Percentiles rank a stretch among this genome's conserved stretches.
Conservation (phyloP, 2,329 filamentous ascomycete species). For the Ascosphaera apis region DNA sequence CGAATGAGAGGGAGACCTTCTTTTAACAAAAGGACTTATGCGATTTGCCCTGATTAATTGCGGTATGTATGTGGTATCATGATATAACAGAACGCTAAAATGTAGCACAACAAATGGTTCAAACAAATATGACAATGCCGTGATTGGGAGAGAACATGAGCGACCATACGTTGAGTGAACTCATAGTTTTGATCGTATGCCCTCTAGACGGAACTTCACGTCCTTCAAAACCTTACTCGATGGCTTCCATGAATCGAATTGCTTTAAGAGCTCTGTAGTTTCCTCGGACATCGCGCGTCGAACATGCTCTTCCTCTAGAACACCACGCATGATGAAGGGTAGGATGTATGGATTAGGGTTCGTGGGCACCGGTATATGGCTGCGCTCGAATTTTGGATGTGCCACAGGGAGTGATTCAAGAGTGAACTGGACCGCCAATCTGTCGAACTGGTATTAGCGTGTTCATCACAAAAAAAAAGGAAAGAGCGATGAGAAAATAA, state of each 20-base stretch:
- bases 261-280: conserved; percentile 51
- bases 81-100: neutral
- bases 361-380: conserved; percentile 7
- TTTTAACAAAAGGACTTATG: too few relatives aligned
- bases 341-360: conserved; percentile 64
- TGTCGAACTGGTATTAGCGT: conserved; percentile 7
- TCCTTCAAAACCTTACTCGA: conserved; percentile 78
- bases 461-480: neutral
- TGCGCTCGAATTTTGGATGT: conserved; percentile 21
- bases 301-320: conserved; percentile 80
- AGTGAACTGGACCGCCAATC: conserved; percentile 47
- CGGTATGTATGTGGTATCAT: neutral
- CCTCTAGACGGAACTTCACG: conserved; percentile 84
- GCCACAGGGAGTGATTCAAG: conserved; percentile 43
- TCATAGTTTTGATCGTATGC: conserved; percentile 60
- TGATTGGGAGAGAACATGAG: neutral
- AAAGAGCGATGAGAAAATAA: neutral
- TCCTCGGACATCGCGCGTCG: conserved; percentile 58
- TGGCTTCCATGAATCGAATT: conserved; percentile 91
- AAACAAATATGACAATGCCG: neutral
- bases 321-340: conserved; percentile 84
- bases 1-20: too few relatives aligned
- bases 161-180: too few relatives aligned
- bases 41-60: too few relatives aligned
- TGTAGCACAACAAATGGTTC: neutral